Evolutionary conservation across 257 asterid species (phyloP), one percentile per base, ranked within the genome.

Genomic region (Schizonepeta tenuifolia): DNA sequence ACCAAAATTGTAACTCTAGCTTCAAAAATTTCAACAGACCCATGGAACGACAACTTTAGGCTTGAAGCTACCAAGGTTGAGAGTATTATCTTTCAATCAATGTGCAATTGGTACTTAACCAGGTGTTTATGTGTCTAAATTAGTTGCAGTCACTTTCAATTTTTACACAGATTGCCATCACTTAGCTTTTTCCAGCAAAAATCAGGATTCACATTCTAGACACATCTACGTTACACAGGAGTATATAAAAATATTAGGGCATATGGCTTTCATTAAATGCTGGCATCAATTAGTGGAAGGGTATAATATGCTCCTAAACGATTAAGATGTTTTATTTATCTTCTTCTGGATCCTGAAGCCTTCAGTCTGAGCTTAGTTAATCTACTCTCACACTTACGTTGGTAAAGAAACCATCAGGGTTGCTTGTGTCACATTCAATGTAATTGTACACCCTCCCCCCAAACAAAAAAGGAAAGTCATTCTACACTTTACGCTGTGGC

Each of bases 141-240:
- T 40, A 72, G 65, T 10, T 56, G 78, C 65, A 22, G 18, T 49
- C 43, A 15, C 51, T 53, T 53, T 8, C 35, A 11, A 33, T 6
- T 41, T 49, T 56, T 57, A 55, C 1, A 36, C 9, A 57, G 63
- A 53, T 31, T 41, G 31, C 9, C 6, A 38, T 28, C n/a, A n/a
- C n/a, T n/a, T n/a, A n/a, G n/a, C n/a, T 22, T 51, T 69, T 51
- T 61, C 69, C 38, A 41, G 69, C 11, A 28, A 51, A 69, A 60
- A 53, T 56, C 26, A 62, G 15, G 24, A 18, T n/a, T 41, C 18
- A 41, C 56, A n/a, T 9, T 12, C 21, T 22, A 62, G 40, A 26
- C 18, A 14, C 5, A 54, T 69, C 50, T 6, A 20, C n/a, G 46
- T 33, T 17, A 50, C 73, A 40, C n/a, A 26, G 9, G 9, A 21